Evolutionary conservation across 2,329 filamentous ascomycete genomes (phyloP).

Genomic region (Aspergillus awamori): DNA sequence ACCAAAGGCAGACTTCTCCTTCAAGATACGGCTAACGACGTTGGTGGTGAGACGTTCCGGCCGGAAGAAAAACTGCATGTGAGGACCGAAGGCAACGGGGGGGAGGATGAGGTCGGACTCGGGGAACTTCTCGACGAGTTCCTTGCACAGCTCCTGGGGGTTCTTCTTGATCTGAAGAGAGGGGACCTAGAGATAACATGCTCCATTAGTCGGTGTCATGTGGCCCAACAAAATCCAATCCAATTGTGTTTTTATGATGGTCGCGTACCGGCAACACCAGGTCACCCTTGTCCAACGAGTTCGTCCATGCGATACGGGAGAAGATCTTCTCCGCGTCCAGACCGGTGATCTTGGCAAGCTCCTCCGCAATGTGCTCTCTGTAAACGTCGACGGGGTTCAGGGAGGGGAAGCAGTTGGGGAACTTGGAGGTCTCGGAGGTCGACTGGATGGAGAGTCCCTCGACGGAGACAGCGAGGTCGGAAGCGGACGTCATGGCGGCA

Average conservation of each 20-base stretch:
- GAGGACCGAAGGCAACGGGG: constrained; percentile 59
- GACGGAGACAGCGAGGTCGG: constrained; percentile 39
- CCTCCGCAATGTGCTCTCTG: constrained; percentile 49
- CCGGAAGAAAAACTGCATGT: constrained; percentile 69
- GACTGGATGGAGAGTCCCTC: constrained; percentile 46
- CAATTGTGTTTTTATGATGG: not conserved
- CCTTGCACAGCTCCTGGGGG: constrained; percentile 58
- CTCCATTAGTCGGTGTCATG: constrained; percentile 14
- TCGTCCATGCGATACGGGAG: constrained; percentile 48
- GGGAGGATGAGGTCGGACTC: constrained; percentile 60
- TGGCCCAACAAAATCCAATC: not conserved
- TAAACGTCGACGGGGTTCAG: constrained; percentile 53
- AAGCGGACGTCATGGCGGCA: constrained; percentile 39
- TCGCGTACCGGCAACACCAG: constrained; percentile 46
- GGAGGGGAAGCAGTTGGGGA: constrained; percentile 46
- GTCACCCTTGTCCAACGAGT: constrained; percentile 51
- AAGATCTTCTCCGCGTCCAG: constrained; percentile 46
- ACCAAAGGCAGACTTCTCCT: constrained; percentile 60
- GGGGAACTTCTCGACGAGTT: constrained; percentile 61
- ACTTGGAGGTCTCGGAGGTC: constrained; percentile 42
- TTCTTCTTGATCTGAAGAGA: constrained; percentile 59
- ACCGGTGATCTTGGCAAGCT: constrained; percentile 40
- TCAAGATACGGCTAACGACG: constrained; percentile 62
- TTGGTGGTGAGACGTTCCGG: constrained; percentile 58
- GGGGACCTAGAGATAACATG: constrained; percentile 36